Evolutionary conservation across 2,329 filamentous ascomycete genomes (phyloP).

Genomic region (Chrysosporium keratinophilum): DNA sequence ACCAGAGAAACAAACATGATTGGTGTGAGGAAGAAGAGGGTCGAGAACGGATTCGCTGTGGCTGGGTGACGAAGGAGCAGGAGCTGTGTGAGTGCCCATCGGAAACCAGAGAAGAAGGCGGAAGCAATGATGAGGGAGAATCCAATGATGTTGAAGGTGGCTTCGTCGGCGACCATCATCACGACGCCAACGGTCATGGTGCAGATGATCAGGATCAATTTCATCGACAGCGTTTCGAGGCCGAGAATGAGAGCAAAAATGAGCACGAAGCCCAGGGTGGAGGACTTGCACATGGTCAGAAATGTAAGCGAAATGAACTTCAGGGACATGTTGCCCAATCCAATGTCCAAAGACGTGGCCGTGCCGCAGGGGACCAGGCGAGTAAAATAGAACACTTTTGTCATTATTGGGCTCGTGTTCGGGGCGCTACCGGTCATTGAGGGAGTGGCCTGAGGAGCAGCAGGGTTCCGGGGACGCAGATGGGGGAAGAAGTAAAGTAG

Average conservation of each 20-base stretch:
- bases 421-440: conserved; percentile 21
- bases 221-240: conserved; percentile 76
- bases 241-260: conserved; percentile 90
- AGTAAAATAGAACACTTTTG: conserved; percentile 71
- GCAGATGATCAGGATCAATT: conserved; percentile 73
- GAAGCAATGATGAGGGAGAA: conserved; percentile 89
- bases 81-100: conserved; percentile 97
- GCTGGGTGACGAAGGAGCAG: conserved; percentile 86
- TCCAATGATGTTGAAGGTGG: conserved; percentile 74
- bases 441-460: conserved; percentile 6
- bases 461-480: conserved; percentile 51
- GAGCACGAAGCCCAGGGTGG: conserved; percentile 86
- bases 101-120: conserved; percentile 90
- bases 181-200: conserved; percentile 89
- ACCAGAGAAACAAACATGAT: conserved; percentile 86
- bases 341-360: conserved; percentile 90
- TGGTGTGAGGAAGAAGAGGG: conserved; percentile 93
- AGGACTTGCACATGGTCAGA: conserved; percentile 99
- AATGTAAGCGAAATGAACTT: conserved; percentile 96
- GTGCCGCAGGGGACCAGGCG: conserved; percentile 84
- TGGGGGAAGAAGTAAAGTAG: conserved; percentile 76
- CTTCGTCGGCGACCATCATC: conserved; percentile 96
- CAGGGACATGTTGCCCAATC: conserved; percentile 86
- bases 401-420: conserved; percentile 43
- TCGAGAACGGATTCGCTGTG: conserved; percentile 91